phyloP scores from a whole-genome alignment of 345 rosid species.

The Brassica cretica region DNA sequence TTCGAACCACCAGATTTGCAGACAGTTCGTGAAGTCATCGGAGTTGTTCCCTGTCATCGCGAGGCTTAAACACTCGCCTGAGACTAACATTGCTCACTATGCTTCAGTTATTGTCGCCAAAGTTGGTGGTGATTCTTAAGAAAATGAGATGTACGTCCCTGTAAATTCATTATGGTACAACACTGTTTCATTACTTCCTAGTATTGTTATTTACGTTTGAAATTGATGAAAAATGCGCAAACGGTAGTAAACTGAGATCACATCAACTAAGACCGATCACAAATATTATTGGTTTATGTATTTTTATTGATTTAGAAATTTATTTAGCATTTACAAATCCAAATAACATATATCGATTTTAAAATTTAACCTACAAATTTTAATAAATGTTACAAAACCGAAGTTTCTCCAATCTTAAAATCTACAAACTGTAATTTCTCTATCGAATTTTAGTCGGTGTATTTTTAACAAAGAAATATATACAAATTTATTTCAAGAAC shows the following conservation, averaged over 20 bases:
- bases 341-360: too few relatives aligned
- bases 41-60: constrained; percentile 75
- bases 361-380: too few relatives aligned
- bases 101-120: constrained; percentile 72
- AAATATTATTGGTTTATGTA: too few relatives aligned
- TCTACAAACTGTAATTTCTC: too few relatives aligned
- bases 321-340: too few relatives aligned
- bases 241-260: background rate
- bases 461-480: too few relatives aligned
- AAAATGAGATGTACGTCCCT: background rate
- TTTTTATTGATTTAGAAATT: too few relatives aligned
- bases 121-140: constrained; percentile 46
- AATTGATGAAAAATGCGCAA: background rate
- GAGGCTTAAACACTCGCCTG: constrained; percentile 85
- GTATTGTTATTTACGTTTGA: background rate
- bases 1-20: constrained; percentile 66
- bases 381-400: too few relatives aligned
- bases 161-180: background rate
- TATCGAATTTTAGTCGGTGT: too few relatives aligned
- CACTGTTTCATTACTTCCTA: background rate
- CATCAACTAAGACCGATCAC: background rate
- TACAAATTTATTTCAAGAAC: too few relatives aligned
- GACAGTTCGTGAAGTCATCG: constrained; percentile 65
- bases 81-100: constrained; percentile 74
- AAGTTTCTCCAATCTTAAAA: too few relatives aligned